A percentile compares a stretch with the other conserved stretches of the same genome.
phyloP scores from a whole-genome alignment of 2,329 filamentous ascomycete genomes.

The Neurospora crassa region DNA sequence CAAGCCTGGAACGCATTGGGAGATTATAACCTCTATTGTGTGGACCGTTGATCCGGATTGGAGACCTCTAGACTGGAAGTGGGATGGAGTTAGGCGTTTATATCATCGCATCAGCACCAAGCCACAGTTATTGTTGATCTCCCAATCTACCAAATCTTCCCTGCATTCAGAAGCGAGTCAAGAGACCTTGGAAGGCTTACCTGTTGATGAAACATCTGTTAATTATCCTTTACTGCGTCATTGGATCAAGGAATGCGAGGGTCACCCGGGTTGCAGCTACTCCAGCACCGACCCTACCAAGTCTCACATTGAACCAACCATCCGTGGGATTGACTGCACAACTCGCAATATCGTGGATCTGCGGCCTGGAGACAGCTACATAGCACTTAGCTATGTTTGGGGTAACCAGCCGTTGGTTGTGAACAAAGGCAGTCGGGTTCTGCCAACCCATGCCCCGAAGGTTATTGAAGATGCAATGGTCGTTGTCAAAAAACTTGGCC shows the following conservation, averaged over 20 bases:
- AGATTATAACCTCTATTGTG: no score
- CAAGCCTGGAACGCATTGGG: no score
- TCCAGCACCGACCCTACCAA: rapidly evolving
- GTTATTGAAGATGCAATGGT: slow-evolving; percentile 9
- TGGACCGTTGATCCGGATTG: no score
- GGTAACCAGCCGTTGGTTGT: slow-evolving; percentile 11
- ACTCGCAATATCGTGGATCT: neutral
- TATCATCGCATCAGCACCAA: no score
- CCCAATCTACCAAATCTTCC: no score
- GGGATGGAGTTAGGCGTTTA: no score
- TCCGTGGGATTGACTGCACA: neutral
- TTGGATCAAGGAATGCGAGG: neutral
- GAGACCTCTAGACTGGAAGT: no score
- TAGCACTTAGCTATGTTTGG: slow-evolving; percentile 27
- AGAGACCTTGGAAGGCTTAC: rapidly evolving
- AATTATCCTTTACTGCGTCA: neutral
- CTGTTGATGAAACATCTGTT: neutral
- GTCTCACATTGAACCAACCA: rapidly evolving
- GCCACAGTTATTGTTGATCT: no score
- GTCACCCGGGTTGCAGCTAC: neutral
- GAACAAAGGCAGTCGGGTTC: neutral
- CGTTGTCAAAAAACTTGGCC: slow-evolving; percentile 2
- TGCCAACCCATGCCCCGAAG: neutral
- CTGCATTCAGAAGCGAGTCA: neutral
- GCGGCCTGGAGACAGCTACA: slow-evolving; percentile 9